These are phyloP conservation scores for Microdochium nivale DNA, from an alignment of 2,329 filamentous ascomycete species.

Conservation along the genomic window DNA sequence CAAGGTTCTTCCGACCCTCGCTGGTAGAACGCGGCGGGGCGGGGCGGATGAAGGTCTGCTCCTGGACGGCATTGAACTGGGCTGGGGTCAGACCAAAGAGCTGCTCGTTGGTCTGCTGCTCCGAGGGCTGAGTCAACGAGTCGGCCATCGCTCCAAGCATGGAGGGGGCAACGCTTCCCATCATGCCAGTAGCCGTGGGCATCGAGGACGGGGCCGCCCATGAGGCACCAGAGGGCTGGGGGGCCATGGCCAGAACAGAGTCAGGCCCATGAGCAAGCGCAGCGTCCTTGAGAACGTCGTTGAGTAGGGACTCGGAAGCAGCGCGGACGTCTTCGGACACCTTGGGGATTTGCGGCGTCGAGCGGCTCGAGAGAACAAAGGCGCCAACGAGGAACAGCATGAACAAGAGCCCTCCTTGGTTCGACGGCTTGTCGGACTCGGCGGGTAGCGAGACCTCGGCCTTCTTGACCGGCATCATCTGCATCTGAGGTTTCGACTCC, in stretches of 20 bases:
- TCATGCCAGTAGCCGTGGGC: constrained; percentile 31
- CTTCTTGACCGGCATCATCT: constrained; percentile 47
- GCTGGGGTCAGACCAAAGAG: constrained; percentile 77
- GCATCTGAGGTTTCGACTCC: constrained; percentile 52
- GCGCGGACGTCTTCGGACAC: constrained; percentile 75
- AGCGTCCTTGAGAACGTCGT: constrained; percentile 76
- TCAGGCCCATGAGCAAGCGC: constrained; percentile 45
- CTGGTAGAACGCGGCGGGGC: constrained; percentile 44
- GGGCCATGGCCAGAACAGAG: constrained; percentile 34
- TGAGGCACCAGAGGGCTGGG: constrained; percentile 41
- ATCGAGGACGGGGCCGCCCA: constrained; percentile 34
- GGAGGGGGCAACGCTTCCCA: constrained; percentile 45
- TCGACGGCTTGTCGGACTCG: constrained; percentile 54
- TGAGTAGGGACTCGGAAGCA: constrained; percentile 67
- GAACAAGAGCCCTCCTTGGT: constrained; percentile 76
- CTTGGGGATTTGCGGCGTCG: constrained; percentile 60
- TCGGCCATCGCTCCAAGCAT: constrained; percentile 60
- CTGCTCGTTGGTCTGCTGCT: constrained; percentile 81
- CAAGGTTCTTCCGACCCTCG: constrained; percentile 64
- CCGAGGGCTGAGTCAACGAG: constrained; percentile 63
- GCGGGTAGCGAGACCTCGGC: constrained; percentile 32
- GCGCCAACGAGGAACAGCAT: constrained; percentile 97
- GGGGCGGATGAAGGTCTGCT: constrained; percentile 61
- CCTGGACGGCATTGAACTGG: constrained; percentile 81
- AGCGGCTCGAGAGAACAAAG: constrained; percentile 83